A percentile compares a stretch with the other conserved stretches of the same genome.
Evolutionary conservation across 768 basidiomycete genomes (phyloP).

Genomic region (Phlegmacium glaucopus): DNA sequence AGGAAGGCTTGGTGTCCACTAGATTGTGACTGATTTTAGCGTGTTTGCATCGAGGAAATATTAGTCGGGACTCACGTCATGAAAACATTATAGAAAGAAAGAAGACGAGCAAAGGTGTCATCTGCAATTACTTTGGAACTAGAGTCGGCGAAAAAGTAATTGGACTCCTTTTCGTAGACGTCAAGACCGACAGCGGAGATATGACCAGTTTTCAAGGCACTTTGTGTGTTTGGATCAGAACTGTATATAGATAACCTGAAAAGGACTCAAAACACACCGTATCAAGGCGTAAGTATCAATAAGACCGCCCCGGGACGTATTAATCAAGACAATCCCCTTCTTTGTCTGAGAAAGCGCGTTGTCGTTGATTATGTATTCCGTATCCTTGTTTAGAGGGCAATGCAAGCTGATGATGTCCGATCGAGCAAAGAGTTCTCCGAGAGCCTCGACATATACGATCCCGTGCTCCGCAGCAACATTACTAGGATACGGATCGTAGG

Average conservation of each 20-base stretch:
- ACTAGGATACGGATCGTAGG: constrained; percentile 37
- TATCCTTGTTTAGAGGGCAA: constrained; percentile 35
- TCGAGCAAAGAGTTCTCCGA: constrained; percentile 31
- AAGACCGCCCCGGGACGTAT: constrained; percentile 40
- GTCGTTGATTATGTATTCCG: constrained; percentile 41
- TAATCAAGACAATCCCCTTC: constrained; percentile 38
- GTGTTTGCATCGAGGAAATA: neutral
- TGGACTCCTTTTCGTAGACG: constrained; percentile 40
- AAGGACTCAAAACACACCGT: constrained; percentile 22
- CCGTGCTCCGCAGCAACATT: constrained; percentile 31
- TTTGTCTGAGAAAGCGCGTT: constrained; percentile 34
- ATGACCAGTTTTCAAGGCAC: constrained; percentile 36
- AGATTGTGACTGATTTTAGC: neutral
- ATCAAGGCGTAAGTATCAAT: constrained; percentile 41
- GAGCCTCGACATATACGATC: constrained; percentile 32
- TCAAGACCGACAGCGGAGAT: constrained; percentile 41
- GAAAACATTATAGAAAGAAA: constrained; percentile 44
- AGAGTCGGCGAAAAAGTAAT: constrained; percentile 41
- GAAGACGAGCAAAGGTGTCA: constrained; percentile 40
- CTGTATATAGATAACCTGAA: neutral
- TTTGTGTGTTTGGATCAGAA: constrained; percentile 8
- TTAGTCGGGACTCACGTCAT: constrained; percentile 29
- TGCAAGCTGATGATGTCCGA: constrained; percentile 42
- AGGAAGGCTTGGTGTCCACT: constrained; percentile 45
- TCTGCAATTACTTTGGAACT: constrained; percentile 42